phyloP scores from a whole-genome alignment of 352 stramenopile genomes.

The Achlya hypogyna region DNA sequence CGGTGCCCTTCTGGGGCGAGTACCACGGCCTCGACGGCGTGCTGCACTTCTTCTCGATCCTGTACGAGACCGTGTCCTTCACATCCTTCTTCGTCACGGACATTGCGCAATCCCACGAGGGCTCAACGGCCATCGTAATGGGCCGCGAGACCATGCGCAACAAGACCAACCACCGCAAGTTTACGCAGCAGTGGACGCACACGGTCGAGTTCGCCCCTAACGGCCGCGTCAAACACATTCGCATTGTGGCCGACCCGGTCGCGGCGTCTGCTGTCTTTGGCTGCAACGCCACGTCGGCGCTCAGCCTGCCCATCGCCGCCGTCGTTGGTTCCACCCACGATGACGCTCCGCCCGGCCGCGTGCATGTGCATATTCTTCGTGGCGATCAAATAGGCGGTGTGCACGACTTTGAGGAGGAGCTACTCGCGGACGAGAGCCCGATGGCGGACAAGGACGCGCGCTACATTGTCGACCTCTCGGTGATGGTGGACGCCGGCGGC shows the following conservation, averaged over 20 bases:
- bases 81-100: slow-evolving; percentile 84
- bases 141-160: slow-evolving; percentile 86
- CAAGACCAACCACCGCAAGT: slow-evolving; percentile 77
- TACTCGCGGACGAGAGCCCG: not conserved
- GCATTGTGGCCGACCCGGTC: slow-evolving; percentile 72
- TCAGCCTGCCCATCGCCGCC: slow-evolving; percentile 74
- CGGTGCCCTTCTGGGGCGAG: slow-evolving; percentile 81
- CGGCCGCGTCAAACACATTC: slow-evolving; percentile 80
- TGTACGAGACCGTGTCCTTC: slow-evolving; percentile 85
- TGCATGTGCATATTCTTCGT: slow-evolving; percentile 71
- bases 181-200: slow-evolving; percentile 86
- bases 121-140: slow-evolving; percentile 70
- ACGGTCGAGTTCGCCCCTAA: slow-evolving; percentile 83
- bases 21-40: slow-evolving; percentile 83
- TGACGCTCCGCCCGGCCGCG: slow-evolving; percentile 61
- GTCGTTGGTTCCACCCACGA: slow-evolving; percentile 69
- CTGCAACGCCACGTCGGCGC: slow-evolving; percentile 76
- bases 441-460: not conserved
- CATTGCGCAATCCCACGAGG: slow-evolving; percentile 77
- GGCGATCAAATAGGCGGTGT: slow-evolving; percentile 58
- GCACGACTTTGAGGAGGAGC: not conserved
- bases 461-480: not conserved
- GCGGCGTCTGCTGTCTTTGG: slow-evolving; percentile 80
- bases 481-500: not conserved
- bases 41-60: slow-evolving; percentile 83